Evolutionary conservation across 2,329 filamentous ascomycete genomes (phyloP).

Genomic region (Sclerotiophoma versabilis): DNA sequence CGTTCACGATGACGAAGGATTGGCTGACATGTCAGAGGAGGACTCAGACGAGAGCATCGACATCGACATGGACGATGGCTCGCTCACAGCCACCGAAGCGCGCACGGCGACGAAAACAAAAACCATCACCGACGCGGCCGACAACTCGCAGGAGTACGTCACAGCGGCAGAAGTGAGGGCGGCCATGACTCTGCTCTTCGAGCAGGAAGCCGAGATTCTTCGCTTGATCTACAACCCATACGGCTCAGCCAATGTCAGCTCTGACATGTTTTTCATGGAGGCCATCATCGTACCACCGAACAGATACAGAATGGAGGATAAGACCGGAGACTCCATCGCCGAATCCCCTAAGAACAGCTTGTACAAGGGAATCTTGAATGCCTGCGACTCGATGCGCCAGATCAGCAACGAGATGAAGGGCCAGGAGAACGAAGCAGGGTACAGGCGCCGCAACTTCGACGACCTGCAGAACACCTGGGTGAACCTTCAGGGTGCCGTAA

Average conservation of each 20-base stretch:
- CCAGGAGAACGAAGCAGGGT: constrained; percentile 49
- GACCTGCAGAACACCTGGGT: constrained; percentile 84
- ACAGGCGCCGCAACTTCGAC: constrained; percentile 68
- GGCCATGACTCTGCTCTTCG: constrained; percentile 78
- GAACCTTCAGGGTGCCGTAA: constrained; percentile 85
- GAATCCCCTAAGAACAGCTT: constrained; percentile 88
- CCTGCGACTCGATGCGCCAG: constrained; percentile 75
- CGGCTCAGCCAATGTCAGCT: constrained; percentile 65
- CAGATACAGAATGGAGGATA: constrained; percentile 85
- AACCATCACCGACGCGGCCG: constrained; percentile 42
- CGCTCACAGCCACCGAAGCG: constrained; percentile 59
- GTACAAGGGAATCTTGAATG: constrained; percentile 83
- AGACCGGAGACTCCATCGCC: constrained; percentile 80
- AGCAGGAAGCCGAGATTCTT: constrained; percentile 84
- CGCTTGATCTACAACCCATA: constrained; percentile 84
- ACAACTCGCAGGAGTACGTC: constrained; percentile 72
- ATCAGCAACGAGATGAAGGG: constrained; percentile 73
- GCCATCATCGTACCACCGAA: constrained; percentile 90
- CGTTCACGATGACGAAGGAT: constrained; percentile 69
- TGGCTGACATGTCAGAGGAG: constrained; percentile 68
- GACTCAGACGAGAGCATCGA: constrained; percentile 46
- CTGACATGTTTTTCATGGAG: constrained; percentile 94
- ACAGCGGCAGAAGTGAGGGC: constrained; percentile 84
- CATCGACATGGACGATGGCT: constrained; percentile 54
- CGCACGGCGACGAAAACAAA: constrained; percentile 50